Evolutionary conservation across 2,329 filamentous ascomycete species (phyloP), one percentile per base, ranked within the genome.

Genomic region (Teratosphaeria gauchensis): DNA sequence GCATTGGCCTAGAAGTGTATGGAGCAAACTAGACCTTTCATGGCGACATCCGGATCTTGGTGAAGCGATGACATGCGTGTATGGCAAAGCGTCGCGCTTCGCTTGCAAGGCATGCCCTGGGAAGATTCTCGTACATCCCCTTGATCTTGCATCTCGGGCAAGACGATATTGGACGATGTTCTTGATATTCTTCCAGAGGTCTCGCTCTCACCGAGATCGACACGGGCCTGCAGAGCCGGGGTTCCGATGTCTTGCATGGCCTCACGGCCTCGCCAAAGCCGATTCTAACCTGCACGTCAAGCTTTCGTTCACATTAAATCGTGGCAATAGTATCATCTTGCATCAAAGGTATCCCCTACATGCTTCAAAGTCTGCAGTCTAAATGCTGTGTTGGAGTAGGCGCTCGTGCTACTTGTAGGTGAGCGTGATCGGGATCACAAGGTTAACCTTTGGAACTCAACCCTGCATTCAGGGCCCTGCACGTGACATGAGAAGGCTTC

Each of bases 381-480:
- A 8, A 1, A 42, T 42, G 12, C 35, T 42, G 35, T 14, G 61
- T 59, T 54, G 51, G 56, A 62, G 61, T 57, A 61, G 48, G 61
- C 61, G 61, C 61, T 61, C 61, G 61, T 59, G 57, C 59, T 59
- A 62, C 61, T 62, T 57, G 61, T 9, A 28, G 48, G 35, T 19
- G 33, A 61, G 30, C 53, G 31, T 51, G 54, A 51, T 52, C 53
- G 46, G 42, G 30, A 53, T 58, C 58, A 58, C 55, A 57, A 55
- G 58, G 33, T 30, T 38, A 55, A 2, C 19, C 5, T 54, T 33
- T 21, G 11, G 61, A 51, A 55, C 35, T 52, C 46, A 14, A 42
- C 35, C 35, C 35, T n/a, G 35, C 12, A 4, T 16, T 28, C 2
- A 28, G 33, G 14, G 33, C 14, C 6, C 9, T 35, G 9, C 42